Evolutionary conservation across 1,284 basidiomycete genomes (phyloP), one percentile per base, ranked within the genome.

Genomic region (Ganoderma resinaceum): DNA sequence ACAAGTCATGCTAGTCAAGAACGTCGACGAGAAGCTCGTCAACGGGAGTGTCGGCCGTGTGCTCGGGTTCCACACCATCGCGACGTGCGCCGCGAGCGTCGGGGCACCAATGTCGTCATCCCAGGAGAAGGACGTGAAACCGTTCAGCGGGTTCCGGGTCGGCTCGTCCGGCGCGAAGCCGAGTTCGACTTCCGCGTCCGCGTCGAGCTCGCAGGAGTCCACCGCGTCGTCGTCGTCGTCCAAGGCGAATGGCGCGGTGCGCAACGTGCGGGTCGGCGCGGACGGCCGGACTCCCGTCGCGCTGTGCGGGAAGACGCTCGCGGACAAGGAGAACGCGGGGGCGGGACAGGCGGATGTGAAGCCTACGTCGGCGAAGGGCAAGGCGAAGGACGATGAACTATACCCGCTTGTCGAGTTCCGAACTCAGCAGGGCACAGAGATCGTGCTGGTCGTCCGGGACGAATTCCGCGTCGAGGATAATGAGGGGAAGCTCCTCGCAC

Each of bases 381-480:
- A 76, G 55, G 79, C 79, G 64, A 78, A 79, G 70, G 80, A 81
- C 67, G 79, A 75, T 53, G 78, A 83, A 76, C 76, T 84, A 52
- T 88, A 87, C 67, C 95, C 95, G 3, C 84, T 95, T 2, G 94
- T 97, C 18, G 89, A 92, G 73, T 97, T 97, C 78, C 79, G 84
- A 42, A 82, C 94, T 1, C 86, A 92, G 14, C 86, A 89, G 63
- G 86, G 87, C 76, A 82, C 85, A 76, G 83, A 91, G 74, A 78
- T 94, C 46, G 88, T 96, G n/a, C 76, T 82, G 3, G 72, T 82
- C 26, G 74, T 77, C 20, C 75, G 80, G 4, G 81, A 82, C 63
- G 81, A 81, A 70, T 82, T 82, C 69, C 76, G 79, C 9, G 63
- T 89, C 82, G 73, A 85, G 89, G 76, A 84, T 79, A 82, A 80